These are phyloP conservation scores for Phytophthora boehmeriae DNA, from an alignment of 352 stramenopile genomes.

Conservation along the genomic window DNA sequence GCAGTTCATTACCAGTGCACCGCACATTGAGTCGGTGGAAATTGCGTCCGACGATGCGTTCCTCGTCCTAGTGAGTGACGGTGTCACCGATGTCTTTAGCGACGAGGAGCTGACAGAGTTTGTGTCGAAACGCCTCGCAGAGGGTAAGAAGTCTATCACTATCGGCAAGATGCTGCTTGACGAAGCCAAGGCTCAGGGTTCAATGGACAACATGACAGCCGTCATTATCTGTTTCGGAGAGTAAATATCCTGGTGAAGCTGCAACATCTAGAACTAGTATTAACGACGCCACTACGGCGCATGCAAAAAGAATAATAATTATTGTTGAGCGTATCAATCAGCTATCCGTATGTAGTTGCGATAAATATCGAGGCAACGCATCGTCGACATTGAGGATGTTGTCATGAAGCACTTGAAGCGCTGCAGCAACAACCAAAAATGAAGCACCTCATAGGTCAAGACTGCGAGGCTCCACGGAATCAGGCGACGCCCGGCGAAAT, in stretches of 20 bases:
- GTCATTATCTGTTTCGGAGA: conserved; percentile 77
- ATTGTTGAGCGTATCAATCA: conserved; percentile 18
- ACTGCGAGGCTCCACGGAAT: conserved; percentile 35
- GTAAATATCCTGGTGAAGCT: conserved; percentile 3
- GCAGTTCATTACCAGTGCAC: conserved; percentile 73
- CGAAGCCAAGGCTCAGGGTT: conserved; percentile 66
- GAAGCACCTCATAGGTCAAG: conserved; percentile 49
- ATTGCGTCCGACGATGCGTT: conserved; percentile 58
- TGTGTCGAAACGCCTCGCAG: conserved; percentile 47
- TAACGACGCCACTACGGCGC: conserved; percentile 20
- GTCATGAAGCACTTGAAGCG: not conserved
- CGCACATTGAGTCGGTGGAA: conserved; percentile 64
- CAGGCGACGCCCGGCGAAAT: conserved; percentile 48
- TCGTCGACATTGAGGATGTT: no score
- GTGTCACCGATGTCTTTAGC: conserved; percentile 73
- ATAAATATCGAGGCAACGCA: conserved; percentile 24
- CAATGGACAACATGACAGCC: conserved; percentile 86
- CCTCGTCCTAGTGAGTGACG: conserved; percentile 82
- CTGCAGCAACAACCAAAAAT: not conserved
- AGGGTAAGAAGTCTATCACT: conserved; percentile 52
- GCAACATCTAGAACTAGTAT: conserved; percentile 36
- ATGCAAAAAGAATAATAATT: conserved; percentile 19
- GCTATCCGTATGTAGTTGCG: not conserved
- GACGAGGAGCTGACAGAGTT: conserved; percentile 78
- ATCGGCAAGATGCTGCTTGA: conserved; percentile 74